Percentiles rank a stretch among this genome's conserved stretches.
phyloP scores from a whole-genome alignment of 2,329 filamentous ascomycete species.

The Rugonectria rugulosa region DNA sequence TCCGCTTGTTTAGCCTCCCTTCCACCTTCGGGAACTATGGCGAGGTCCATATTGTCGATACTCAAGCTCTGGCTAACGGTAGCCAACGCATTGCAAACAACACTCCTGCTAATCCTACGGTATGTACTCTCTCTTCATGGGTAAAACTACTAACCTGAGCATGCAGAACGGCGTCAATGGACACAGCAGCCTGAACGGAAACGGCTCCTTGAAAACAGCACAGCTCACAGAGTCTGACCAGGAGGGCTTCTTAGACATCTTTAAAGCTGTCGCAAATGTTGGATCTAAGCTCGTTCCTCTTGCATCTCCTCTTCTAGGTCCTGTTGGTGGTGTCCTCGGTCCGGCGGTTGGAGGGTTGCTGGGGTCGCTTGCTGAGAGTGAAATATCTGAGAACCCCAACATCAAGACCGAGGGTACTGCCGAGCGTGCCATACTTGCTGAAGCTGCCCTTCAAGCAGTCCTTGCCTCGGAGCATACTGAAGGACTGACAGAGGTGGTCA shows the following conservation, averaged over 20 bases:
- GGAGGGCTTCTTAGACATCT: conserved; percentile 33
- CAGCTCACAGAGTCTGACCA: not conserved
- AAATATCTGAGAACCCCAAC: not conserved
- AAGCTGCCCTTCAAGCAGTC: conserved; percentile 31
- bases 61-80: not conserved
- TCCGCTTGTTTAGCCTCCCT: conserved; percentile 17
- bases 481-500: conserved; percentile 13
- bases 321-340: conserved; percentile 13
- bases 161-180: not conserved
- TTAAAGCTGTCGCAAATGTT: conserved; percentile 24
- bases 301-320: conserved; percentile 21
- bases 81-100: too few species aligned
- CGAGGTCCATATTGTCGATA: conserved; percentile 10
- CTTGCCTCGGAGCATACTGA: conserved; percentile 17
- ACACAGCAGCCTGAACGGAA: not conserved
- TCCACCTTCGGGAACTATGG: conserved; percentile 6
- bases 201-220: not conserved
- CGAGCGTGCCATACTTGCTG: conserved; percentile 33
- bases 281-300: conserved; percentile 10
- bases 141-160: not conserved
- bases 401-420: conserved; percentile 14
- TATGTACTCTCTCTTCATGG: not conserved
- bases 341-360: conserved; percentile 18
- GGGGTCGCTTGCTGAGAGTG: conserved; percentile 6
- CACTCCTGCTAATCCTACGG: not conserved